Evolutionary conservation across 1,284 basidiomycete species (phyloP), one percentile per base, ranked within the genome.

Genomic region (Tremellales sp.): DNA sequence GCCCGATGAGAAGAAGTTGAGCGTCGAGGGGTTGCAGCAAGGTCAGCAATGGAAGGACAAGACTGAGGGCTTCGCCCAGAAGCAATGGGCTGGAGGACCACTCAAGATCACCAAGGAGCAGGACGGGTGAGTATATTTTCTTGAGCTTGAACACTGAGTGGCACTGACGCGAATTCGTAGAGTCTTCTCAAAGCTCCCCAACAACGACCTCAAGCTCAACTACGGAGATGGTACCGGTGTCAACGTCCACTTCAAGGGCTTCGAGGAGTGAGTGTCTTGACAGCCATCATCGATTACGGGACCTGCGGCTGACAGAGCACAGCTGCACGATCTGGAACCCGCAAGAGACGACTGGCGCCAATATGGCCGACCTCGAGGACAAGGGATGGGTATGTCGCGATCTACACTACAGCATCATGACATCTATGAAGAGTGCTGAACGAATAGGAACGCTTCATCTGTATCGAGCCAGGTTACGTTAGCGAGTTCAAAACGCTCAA

Each of bases 381-480:
- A 80, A 81, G 0, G 90, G 89, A 68, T 94, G 89, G 89, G 89
- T 74, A 55, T 81, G 74, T 55, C 11, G 23, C 21, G 17, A 31
- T 22, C 35, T 23, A 8, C 22, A 19, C 26, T 25, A 33, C 17
- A 17, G 22, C 5, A 6, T 31, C n/a, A n/a, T 21, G 36, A 22
- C 49, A 40, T 27, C 17, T 25, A n/a, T n/a, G n/a, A 43, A 21
- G 13, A 17, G 13, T 5, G 36, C 43, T 51, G 43, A 62, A 39
- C 15, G 12, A 24, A 15, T 49, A 90, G 88, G 81, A 88, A 57
- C 79, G 74, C 49, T 92, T 82, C 64, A 79, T 91, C 31, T 92
- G 89, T 58, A 82, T 91, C 45, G 89, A 94, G 73, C 90, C 90
- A 8, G 90, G 90, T 21, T 80, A 80, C 68, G 89, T 89, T 3